Conservation (phyloP, 2,329 filamentous ascomycete genomes). For the Metarhizium guizhouense region DNA sequence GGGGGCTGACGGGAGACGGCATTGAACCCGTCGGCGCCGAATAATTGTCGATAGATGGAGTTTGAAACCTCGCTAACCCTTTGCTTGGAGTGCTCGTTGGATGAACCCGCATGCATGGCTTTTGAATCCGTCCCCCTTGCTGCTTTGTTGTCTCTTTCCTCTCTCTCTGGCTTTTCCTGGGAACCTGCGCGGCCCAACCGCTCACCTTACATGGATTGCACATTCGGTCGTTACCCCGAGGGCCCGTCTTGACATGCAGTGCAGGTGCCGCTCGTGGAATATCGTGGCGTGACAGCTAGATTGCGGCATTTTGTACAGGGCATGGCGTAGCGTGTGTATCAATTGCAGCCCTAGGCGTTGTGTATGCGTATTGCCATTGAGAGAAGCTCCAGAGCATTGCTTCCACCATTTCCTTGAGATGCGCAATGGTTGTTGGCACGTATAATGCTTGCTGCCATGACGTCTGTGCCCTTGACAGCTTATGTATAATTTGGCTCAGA, state of each 20-base stretch:
- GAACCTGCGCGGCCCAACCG: slow-evolving; percentile 13
- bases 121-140: background rate
- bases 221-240: background rate
- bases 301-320: background rate
- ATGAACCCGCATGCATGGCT: background rate
- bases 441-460: no score
- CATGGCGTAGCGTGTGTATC: no score
- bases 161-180: slow-evolving; percentile 12
- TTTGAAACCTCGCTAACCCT: background rate
- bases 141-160: slow-evolving; percentile 18
- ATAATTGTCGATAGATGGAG: background rate
- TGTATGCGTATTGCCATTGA: no score
- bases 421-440: no score
- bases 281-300: background rate
- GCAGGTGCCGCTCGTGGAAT: background rate
- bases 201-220: background rate
- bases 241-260: background rate
- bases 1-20: background rate
- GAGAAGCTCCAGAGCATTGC: no score
- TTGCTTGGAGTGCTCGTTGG: background rate
- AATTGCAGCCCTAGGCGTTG: no score
- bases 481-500: no score
- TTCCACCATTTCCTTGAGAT: no score
- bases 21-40: slow-evolving; percentile 1
- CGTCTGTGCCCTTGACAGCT: no score